phyloP scores from a whole-genome alignment of 768 basidiomycete genomes.

The Tephrocybe sp. region DNA sequence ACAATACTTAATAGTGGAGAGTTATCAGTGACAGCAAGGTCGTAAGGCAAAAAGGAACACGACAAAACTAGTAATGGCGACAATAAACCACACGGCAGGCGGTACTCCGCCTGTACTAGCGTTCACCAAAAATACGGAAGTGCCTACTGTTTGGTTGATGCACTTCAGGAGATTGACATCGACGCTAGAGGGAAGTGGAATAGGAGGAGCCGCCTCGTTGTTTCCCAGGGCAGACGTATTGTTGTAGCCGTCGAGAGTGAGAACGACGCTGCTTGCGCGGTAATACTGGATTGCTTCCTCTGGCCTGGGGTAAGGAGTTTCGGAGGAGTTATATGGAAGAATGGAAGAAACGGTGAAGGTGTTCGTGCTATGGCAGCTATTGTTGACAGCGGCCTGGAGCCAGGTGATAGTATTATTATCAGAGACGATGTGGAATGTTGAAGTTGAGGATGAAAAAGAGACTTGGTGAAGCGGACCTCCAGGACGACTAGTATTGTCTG shows the following conservation, averaged over 20 bases:
- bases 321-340: slow-evolving; percentile 27
- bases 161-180: slow-evolving; percentile 2
- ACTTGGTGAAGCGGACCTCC: slow-evolving; percentile 34
- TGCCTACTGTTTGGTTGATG: slow-evolving; percentile 7
- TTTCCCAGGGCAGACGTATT: slow-evolving; percentile 47
- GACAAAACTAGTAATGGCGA: too few relatives aligned
- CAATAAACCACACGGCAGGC: neutral
- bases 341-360: slow-evolving; percentile 18
- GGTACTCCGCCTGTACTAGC: neutral
- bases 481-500: slow-evolving; percentile 42
- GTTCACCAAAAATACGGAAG: slow-evolving; percentile 1
- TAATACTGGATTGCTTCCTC: slow-evolving; percentile 68
- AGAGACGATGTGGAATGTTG: slow-evolving; percentile 38
- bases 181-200: neutral
- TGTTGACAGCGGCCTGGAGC: slow-evolving; percentile 25
- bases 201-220: slow-evolving; percentile 3
- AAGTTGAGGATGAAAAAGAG: slow-evolving; percentile 9
- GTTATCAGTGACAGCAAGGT: too few relatives aligned
- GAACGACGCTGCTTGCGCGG: slow-evolving; percentile 58
- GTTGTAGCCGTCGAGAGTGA: slow-evolving; percentile 69
- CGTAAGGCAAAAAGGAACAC: too few relatives aligned
- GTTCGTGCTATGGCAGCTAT: slow-evolving; percentile 29
- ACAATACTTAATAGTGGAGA: too few relatives aligned
- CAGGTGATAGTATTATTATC: slow-evolving; percentile 43
- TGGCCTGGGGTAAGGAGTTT: slow-evolving; percentile 29